Evolutionary conservation across 805 yeast species (phyloP).

Genomic region (Kodamaea hsintzibuensis): DNA sequence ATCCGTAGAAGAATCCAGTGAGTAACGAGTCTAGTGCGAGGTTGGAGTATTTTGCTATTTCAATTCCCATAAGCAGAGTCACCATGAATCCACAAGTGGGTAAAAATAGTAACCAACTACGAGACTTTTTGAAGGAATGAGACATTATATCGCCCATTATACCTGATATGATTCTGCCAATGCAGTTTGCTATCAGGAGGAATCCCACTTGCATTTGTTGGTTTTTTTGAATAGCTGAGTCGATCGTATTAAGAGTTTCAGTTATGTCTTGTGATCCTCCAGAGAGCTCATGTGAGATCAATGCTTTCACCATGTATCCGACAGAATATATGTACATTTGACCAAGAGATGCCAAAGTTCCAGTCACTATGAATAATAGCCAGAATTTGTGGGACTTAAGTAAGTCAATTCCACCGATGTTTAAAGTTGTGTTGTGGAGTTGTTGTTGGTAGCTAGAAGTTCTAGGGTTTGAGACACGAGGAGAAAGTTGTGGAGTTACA

Average conservation of each 20-base stretch:
- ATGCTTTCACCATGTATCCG: conserved; percentile 47
- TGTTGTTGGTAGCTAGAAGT: conserved; percentile 7
- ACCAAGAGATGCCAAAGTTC: conserved; percentile 43
- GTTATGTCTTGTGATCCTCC: conserved; percentile 1
- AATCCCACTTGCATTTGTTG: conserved; percentile 75
- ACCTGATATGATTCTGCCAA: conserved; percentile 67
- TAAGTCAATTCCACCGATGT: conserved; percentile 20
- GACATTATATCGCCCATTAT: conserved; percentile 60
- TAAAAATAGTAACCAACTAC: conserved; percentile 55
- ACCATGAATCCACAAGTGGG: conserved; percentile 49
- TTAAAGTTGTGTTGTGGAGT: background rate
- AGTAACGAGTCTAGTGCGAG: conserved; percentile 55
- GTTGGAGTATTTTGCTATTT: conserved; percentile 28
- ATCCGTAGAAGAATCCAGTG: conserved; percentile 73
- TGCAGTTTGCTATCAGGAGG: conserved; percentile 66
- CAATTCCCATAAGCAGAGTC: conserved; percentile 52
- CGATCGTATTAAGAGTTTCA: conserved; percentile 17
- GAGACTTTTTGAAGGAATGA: conserved; percentile 44
- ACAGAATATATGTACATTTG: conserved; percentile 50
- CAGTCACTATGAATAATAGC: conserved; percentile 39
- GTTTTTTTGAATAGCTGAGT: conserved; percentile 45
- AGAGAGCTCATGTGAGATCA: conserved; percentile 20
- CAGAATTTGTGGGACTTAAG: conserved; percentile 32
- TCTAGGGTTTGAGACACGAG: conserved; percentile 5
- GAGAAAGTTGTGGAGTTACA: conserved; percentile 11